Percentiles rank a stretch among this genome's conserved stretches.
Evolutionary conservation across 345 rosid species (phyloP).

Genomic region (Salix udensis): DNA sequence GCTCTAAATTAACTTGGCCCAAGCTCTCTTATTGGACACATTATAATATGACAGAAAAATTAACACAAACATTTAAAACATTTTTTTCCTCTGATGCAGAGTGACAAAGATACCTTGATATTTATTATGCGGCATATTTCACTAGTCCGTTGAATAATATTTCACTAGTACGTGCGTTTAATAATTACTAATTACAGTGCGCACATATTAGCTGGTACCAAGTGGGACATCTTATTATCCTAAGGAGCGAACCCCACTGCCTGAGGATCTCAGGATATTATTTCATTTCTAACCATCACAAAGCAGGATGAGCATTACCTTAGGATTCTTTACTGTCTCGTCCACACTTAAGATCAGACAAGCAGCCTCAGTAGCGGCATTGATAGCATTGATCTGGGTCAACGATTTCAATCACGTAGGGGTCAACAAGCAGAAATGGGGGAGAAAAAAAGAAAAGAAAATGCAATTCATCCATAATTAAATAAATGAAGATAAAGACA

Average conservation of each 20-base stretch:
- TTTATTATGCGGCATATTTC: background rate
- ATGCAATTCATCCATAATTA: background rate
- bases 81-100: background rate
- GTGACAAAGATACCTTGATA: background rate
- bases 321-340: constrained; percentile 97
- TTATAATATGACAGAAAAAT: background rate
- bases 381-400: constrained; percentile 86
- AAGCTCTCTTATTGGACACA: background rate
- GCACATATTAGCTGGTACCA: background rate
- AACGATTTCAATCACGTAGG: background rate
- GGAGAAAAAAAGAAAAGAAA: background rate
- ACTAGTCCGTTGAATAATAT: background rate
- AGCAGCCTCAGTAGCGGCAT: constrained; percentile 99
- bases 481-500: constrained; percentile 4
- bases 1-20: background rate
- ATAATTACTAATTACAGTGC: background rate
- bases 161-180: too few species aligned
- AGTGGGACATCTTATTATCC: background rate
- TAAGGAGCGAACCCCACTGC: background rate
- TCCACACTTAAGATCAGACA: constrained; percentile 94
- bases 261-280: background rate
- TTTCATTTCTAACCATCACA: background rate
- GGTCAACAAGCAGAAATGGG: background rate
- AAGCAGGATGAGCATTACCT: constrained; percentile 42
- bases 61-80: background rate